phyloP scores from a whole-genome alignment of 148 eudicot genomes.

The Suaeda aralocaspica region DNA sequence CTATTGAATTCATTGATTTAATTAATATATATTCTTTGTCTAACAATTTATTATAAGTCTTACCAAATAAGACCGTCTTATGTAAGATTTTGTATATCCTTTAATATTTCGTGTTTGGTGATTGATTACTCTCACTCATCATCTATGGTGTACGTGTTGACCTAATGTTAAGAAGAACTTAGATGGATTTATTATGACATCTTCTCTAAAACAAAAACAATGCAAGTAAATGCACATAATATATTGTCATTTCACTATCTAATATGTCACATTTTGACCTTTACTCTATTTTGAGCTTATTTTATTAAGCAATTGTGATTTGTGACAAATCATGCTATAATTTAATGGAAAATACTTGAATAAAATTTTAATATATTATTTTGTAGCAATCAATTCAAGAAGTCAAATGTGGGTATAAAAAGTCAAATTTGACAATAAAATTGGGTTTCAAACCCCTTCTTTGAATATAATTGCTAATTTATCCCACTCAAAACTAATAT shows the following conservation, averaged over 20 bases:
- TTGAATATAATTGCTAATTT: too few species aligned
- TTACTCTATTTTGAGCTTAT: neutral
- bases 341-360: neutral
- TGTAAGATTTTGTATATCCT: too few species aligned
- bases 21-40: too few species aligned
- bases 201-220: neutral
- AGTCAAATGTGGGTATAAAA: too few species aligned
- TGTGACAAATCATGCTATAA: neutral
- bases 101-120: neutral
- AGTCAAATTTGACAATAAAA: too few species aligned
- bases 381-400: too few species aligned
- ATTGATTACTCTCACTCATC: neutral
- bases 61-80: too few species aligned
- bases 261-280: neutral
- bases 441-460: too few species aligned
- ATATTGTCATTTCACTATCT: too few species aligned
- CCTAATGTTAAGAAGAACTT: neutral
- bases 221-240: neutral
- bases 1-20: too few species aligned
- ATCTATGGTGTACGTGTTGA: constrained; percentile 18
- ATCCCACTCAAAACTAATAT: too few species aligned
- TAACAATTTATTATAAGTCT: too few species aligned
- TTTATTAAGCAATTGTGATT: neutral
- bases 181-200: constrained; percentile 10
- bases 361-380: neutral